Conservation (phyloP, 164 flowering plant species). For the Vitis amurensis region DNA sequence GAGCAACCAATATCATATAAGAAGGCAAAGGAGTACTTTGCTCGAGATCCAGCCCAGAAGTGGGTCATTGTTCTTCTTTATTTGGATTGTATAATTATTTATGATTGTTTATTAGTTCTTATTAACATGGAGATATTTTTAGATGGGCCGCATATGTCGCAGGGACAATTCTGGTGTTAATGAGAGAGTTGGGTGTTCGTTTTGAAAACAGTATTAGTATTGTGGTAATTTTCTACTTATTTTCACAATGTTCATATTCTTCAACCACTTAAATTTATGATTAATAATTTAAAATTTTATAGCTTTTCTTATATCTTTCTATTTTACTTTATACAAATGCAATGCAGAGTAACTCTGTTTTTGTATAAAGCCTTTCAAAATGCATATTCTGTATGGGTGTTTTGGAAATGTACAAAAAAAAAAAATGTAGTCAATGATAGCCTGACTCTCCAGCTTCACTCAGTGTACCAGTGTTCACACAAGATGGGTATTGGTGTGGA, state of each 20-base stretch:
- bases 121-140: constrained; percentile 12
- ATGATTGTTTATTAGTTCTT: neutral
- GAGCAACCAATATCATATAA: constrained; percentile 79
- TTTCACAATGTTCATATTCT: neutral
- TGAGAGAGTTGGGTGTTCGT: constrained; percentile 87
- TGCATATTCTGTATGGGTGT: no score
- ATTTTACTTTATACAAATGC: no score
- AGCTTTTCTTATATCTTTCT: no score
- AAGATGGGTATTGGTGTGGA: no score
- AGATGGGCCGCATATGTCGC: constrained; percentile 99
- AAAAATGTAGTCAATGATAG: no score
- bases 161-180: constrained; percentile 88
- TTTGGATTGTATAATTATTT: neutral
- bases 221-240: constrained; percentile 54
- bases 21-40: constrained; percentile 68
- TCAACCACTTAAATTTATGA: neutral
- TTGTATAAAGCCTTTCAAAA: no score
- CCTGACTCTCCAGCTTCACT: no score
- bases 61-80: constrained; percentile 21
- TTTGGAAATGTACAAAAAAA: no score
- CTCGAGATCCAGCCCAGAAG: constrained; percentile 96
- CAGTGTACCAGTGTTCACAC: no score
- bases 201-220: constrained; percentile 84
- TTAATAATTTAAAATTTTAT: no score
- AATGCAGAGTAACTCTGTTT: no score